phyloP scores from a whole-genome alignment of 495 filamentous ascomycete species.

The Friedmanniomyces endolithicus region DNA sequence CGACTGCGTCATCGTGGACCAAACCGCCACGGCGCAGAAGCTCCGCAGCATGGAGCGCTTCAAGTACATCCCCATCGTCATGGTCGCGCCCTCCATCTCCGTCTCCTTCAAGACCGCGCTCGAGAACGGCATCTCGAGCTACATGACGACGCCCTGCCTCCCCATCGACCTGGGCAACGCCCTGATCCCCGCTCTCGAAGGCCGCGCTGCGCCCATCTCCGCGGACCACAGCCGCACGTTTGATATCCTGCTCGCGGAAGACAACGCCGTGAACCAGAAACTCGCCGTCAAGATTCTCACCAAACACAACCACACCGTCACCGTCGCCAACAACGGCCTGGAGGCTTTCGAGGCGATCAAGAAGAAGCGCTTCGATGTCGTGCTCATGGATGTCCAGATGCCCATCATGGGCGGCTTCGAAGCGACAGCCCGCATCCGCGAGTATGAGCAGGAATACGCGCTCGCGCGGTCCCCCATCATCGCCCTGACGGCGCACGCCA shows the following conservation, averaged over 20 bases:
- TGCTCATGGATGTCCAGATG: constrained; percentile 99
- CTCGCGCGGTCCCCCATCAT: constrained; percentile 86
- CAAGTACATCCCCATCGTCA: constrained; percentile 93
- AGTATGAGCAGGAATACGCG: constrained; percentile 71
- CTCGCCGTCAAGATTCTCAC: constrained; percentile 94
- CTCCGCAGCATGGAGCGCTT: constrained; percentile 82
- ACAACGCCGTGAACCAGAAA: constrained; percentile 95
- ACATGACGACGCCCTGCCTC: constrained; percentile 96
- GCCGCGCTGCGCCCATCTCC: constrained; percentile 78
- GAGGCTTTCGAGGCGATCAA: constrained; percentile 86
- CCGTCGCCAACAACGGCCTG: constrained; percentile 86
- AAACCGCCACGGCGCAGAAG: constrained; percentile 74
- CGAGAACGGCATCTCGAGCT: constrained; percentile 91
- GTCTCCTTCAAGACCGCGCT: constrained; percentile 90
- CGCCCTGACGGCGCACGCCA: constrained; percentile 93
- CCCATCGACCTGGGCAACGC: constrained; percentile 94
- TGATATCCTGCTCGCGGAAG: constrained; percentile 89
- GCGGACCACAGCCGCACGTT: constrained; percentile 93
- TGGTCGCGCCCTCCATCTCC: constrained; percentile 80
- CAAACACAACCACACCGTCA: constrained; percentile 94
- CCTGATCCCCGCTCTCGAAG: constrained; percentile 95
- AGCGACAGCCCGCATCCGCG: constrained; percentile 90
- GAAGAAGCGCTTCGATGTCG: constrained; percentile 84
- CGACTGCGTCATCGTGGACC: constrained; percentile 96
- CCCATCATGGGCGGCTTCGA: constrained; percentile 99